Evolutionary conservation across 306 rosid genomes (phyloP), one percentile per base, ranked within the genome.

Genomic region (Gillenia trifoliata): DNA sequence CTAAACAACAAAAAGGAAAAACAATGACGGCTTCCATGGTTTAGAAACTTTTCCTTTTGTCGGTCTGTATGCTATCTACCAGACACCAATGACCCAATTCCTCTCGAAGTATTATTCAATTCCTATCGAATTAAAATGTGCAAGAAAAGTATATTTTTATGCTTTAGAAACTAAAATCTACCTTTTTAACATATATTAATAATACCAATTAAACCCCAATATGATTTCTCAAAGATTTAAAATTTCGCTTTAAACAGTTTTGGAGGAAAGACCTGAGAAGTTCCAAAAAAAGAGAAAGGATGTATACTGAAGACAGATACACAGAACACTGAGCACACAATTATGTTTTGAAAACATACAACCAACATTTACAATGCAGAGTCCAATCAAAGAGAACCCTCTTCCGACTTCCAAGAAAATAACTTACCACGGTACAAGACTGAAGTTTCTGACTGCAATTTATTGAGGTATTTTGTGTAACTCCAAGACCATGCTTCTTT

Each of bases 351-450:
- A 19, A 31, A 71, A 31, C 22, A 54, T 2, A 25, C 36, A 52
- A 22, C 17, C 69, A 64, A 65, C 63, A 15, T 15, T 22, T 45
- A 43, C 3, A 33, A 38, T 26, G 19, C 33, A 52, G 13, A 70
- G 64, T 43, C 76, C 68, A 64, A 9, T 25, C 54, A 41, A 55
- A 57, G 31, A 34, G 36, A 41, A 49, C n/a, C 19, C 59, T 75
- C 41, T 30, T 16, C 54, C n/a, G 72, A 57, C 54, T 30, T 16
- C 54, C n/a, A 71, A 34, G 40, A 55, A 71, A 64, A 34, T 15
- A 70, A 75, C 75, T 47, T 67, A 81, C 81, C 74, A 26, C 5
- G 25, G 72, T 66, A 67, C 56, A 71, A 59, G 81, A 71, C 17
- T 66, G 75, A 76, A 59, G 62, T 75, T 66, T 73, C 76, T 33